Conservation (phyloP, 257 asterid species). For the Fraxinus quadrangulata region DNA sequence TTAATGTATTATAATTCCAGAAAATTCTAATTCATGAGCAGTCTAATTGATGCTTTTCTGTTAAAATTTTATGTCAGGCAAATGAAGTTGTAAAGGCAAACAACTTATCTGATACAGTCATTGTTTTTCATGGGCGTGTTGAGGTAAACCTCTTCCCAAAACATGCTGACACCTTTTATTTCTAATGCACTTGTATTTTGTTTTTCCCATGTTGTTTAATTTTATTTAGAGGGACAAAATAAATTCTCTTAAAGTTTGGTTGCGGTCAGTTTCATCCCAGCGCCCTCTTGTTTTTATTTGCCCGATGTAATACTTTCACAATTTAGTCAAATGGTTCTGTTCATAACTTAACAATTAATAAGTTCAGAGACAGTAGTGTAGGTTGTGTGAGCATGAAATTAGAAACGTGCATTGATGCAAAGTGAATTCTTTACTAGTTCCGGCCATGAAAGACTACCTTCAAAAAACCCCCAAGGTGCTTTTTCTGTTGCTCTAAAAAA, state of each 20-base stretch:
- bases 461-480: background rate
- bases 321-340: background rate
- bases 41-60: slow-evolving; percentile 25
- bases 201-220: slow-evolving; percentile 10
- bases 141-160: slow-evolving; percentile 58
- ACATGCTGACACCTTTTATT: slow-evolving; percentile 13
- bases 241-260: background rate
- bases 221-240: slow-evolving; percentile 1
- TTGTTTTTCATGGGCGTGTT: slow-evolving; percentile 92
- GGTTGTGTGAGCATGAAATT: background rate
- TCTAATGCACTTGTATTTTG: slow-evolving; percentile 19
- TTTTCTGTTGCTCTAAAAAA: background rate
- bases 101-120: slow-evolving; percentile 72
- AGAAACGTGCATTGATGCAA: background rate
- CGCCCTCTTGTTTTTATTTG: background rate
- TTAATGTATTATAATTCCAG: background rate
- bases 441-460: background rate
- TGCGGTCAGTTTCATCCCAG: background rate
- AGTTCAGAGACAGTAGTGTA: background rate
- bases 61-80: slow-evolving; percentile 59
- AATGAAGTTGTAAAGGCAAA: slow-evolving; percentile 86
- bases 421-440: background rate
- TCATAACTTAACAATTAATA: no score
- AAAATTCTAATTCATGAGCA: background rate
- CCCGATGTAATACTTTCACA: slow-evolving; percentile 18